Percentiles rank a stretch among this genome's conserved stretches.
These are phyloP conservation scores for Plasmodium gaboni DNA, from an alignment of 169 alveolate species.

Conservation along the genomic window DNA sequence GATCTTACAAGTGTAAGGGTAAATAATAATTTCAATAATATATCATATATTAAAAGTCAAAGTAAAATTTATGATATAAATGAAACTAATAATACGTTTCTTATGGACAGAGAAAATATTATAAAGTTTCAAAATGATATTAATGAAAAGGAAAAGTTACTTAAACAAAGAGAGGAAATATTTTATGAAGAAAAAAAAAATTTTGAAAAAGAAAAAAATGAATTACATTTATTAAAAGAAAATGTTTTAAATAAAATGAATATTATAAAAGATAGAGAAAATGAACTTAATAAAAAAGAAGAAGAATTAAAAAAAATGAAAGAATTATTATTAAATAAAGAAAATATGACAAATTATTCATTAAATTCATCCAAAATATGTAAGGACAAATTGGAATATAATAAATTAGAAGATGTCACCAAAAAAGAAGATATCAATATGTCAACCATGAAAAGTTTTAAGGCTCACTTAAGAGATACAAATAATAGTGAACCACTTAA, in stretches of 20 bases:
- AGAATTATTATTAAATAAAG: neutral
- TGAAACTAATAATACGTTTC: neutral
- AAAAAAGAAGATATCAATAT: neutral
- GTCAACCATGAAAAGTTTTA: neutral
- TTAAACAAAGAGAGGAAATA: slow-evolving; percentile 33
- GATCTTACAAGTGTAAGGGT: neutral
- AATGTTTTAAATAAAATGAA: slow-evolving; percentile 15
- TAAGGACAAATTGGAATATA: too few species aligned
- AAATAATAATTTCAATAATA: neutral
- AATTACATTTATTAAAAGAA: slow-evolving; percentile 38
- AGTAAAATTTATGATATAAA: neutral
- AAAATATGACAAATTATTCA: neutral
- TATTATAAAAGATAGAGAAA: slow-evolving; percentile 21
- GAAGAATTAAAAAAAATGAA: slow-evolving; percentile 56
- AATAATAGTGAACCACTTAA: too few species aligned
- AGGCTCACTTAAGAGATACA: too few species aligned
- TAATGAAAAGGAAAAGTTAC: slow-evolving; percentile 15
- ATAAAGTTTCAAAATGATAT: slow-evolving; percentile 18
- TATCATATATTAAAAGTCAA: too few species aligned
- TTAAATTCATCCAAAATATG: too few species aligned
- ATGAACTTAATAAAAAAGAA: slow-evolving; percentile 25
- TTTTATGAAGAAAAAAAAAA: slow-evolving; percentile 30
- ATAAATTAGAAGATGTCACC: neutral
- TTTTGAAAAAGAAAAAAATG: slow-evolving; percentile 13
- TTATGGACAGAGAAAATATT: neutral